phyloP scores from a whole-genome alignment of 768 basidiomycete species.

The Boletellus emodensis region DNA sequence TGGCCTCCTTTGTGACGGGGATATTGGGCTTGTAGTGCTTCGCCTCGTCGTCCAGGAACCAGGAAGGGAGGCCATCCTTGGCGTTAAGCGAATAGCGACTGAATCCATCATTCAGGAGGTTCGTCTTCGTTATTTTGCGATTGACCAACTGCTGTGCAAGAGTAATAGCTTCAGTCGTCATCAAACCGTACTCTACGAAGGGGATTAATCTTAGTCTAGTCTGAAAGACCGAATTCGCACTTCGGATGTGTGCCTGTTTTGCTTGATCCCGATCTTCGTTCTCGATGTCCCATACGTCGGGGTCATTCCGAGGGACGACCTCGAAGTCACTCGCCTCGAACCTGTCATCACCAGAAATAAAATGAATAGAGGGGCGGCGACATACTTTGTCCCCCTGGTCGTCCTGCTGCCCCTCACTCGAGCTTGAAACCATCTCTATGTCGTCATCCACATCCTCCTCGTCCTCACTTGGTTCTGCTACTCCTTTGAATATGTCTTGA shows the following conservation, averaged over 20 bases:
- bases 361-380: neutral
- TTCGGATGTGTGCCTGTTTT: conserved; percentile 60
- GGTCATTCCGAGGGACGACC: conserved; percentile 57
- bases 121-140: conserved; percentile 80
- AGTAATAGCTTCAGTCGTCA: conserved; percentile 86
- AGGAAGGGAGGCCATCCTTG: conserved; percentile 87
- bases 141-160: conserved; percentile 91
- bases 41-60: conserved; percentile 97
- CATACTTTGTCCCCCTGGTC: conserved; percentile 28
- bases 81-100: conserved; percentile 88
- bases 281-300: conserved; percentile 77
- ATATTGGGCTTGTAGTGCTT: conserved; percentile 92
- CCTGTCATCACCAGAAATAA: conserved; percentile 17
- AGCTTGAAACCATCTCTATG: conserved; percentile 25
- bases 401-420: conserved; percentile 31
- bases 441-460: conserved; percentile 20
- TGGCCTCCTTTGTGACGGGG: conserved; percentile 95
- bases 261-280: conserved; percentile 69
- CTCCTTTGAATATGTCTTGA: conserved; percentile 77
- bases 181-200: conserved; percentile 67
- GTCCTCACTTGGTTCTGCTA: conserved; percentile 35
- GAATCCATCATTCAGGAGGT: conserved; percentile 93
- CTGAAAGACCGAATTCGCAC: conserved; percentile 40
- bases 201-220: conserved; percentile 2
- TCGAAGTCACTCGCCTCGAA: conserved; percentile 55